Evolutionary conservation across 495 filamentous ascomycete genomes (phyloP).

Genomic region (Penicillium nucicola): DNA sequence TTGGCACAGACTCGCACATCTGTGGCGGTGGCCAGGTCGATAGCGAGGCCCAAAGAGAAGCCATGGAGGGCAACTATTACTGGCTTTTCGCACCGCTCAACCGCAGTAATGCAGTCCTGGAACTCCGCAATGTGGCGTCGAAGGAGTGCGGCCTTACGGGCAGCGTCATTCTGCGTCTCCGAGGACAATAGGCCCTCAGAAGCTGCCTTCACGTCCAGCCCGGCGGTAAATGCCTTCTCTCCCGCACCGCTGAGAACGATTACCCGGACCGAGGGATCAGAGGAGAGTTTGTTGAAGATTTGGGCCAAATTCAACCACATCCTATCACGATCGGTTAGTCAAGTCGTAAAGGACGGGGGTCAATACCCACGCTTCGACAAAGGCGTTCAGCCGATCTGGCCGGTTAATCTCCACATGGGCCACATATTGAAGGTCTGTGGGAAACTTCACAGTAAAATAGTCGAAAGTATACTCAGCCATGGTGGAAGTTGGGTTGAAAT

Average conservation of each 20-base stretch:
- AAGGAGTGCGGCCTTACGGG: conserved; percentile 62
- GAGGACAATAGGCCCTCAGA: conserved; percentile 28
- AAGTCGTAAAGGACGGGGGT: background rate
- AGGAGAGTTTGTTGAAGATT: conserved; percentile 72
- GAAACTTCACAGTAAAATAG: conserved; percentile 76
- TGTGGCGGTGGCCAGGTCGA: conserved; percentile 75
- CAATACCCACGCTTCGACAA: conserved; percentile 60
- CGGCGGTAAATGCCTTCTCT: conserved; percentile 78
- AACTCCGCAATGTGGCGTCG: conserved; percentile 70
- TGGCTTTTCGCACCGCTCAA: conserved; percentile 91
- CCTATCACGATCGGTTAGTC: conserved; percentile 25
- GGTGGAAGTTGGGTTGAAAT: background rate
- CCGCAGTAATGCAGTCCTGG: conserved; percentile 68
- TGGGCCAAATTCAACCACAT: conserved; percentile 85
- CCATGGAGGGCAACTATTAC: conserved; percentile 85
- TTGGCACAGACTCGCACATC: conserved; percentile 74
- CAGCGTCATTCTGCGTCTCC: conserved; percentile 48
- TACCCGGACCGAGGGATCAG: conserved; percentile 67
- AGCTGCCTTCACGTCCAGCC: conserved; percentile 71
- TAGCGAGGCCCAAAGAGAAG: conserved; percentile 72
- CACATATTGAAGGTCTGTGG: conserved; percentile 60
- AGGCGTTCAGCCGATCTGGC: conserved; percentile 86
- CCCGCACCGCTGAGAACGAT: conserved; percentile 83
- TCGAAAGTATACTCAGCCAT: conserved; percentile 47
- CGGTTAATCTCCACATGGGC: conserved; percentile 94